phyloP scores from a whole-genome alignment of 2,329 filamentous ascomycete genomes.

The Domatiomyces globalis region DNA sequence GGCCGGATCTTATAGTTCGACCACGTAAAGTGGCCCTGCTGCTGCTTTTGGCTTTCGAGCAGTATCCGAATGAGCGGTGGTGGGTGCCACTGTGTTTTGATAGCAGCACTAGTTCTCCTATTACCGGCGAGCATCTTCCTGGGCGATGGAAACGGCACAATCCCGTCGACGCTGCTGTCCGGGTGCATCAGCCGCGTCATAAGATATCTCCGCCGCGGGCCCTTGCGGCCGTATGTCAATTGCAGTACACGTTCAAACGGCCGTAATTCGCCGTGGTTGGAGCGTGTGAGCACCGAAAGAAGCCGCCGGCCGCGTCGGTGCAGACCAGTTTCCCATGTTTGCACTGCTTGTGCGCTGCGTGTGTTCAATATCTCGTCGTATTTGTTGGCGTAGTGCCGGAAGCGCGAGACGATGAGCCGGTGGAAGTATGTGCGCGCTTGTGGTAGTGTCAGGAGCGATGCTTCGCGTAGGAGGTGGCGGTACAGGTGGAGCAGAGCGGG shows the following conservation, averaged over 20 bases:
- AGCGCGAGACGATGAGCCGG: slow-evolving; percentile 35
- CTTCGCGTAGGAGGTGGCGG: slow-evolving; percentile 44
- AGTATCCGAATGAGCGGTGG: slow-evolving; percentile 22
- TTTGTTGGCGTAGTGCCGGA: slow-evolving; percentile 28
- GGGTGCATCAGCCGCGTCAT: slow-evolving; percentile 16
- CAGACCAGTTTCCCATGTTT: slow-evolving; percentile 8
- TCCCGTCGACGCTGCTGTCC: slow-evolving; percentile 6
- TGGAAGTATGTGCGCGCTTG: slow-evolving; percentile 38
- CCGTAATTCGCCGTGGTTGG: slow-evolving; percentile 41
- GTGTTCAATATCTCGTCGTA: neutral
- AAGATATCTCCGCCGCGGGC: slow-evolving; percentile 37
- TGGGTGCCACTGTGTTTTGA: slow-evolving; percentile 24
- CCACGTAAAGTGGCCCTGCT: slow-evolving; percentile 14
- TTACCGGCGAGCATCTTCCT: slow-evolving; percentile 8
- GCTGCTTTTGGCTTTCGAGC: slow-evolving; percentile 23
- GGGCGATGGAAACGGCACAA: slow-evolving; percentile 11
- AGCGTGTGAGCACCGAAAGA: slow-evolving; percentile 34
- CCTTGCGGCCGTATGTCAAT: slow-evolving; percentile 44
- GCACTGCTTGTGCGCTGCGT: neutral
- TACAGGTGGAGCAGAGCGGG: slow-evolving; percentile 31
- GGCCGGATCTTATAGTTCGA: neutral
- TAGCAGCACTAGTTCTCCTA: slow-evolving; percentile 15
- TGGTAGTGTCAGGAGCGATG: slow-evolving; percentile 46
- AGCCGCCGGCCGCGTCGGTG: slow-evolving; percentile 22
- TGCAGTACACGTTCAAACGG: slow-evolving; percentile 40